phyloP scores from a whole-genome alignment of 192 early-diverging fungal genomes.

The Linnemannia elongata region DNA sequence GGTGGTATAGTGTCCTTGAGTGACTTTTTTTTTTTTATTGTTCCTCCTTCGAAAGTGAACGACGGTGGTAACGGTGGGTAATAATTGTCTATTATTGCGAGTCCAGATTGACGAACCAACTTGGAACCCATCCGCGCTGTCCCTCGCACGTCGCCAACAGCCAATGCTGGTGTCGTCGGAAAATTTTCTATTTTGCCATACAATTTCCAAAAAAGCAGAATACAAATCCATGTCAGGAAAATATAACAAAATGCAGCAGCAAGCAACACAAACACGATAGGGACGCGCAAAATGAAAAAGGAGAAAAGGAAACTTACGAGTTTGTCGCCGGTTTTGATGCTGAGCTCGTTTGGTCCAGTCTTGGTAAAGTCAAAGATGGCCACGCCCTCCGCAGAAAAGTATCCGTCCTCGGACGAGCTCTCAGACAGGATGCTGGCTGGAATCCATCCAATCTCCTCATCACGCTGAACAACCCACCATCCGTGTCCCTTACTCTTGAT shows the following conservation, averaged over 20 bases:
- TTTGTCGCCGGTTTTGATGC: constrained; percentile 67
- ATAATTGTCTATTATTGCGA: not conserved
- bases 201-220: not conserved
- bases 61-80: not conserved
- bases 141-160: constrained; percentile 53
- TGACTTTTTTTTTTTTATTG: not conserved
- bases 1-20: too few species aligned
- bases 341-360: constrained; percentile 64
- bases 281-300: constrained; percentile 32
- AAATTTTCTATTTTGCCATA: constrained; percentile 43
- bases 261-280: not conserved
- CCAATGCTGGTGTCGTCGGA: constrained; percentile 56
- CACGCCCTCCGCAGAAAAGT: constrained; percentile 61
- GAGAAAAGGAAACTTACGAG: constrained; percentile 38
- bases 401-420: constrained; percentile 59
- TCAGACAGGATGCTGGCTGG: constrained; percentile 68
- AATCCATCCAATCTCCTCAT: constrained; percentile 70
- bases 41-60: not conserved
- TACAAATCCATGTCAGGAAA: constrained; percentile 25
- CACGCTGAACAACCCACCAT: constrained; percentile 72
- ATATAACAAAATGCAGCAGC: constrained; percentile 51
- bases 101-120: constrained; percentile 67
- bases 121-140: constrained; percentile 69
- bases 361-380: constrained; percentile 67
- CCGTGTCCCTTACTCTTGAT: constrained; percentile 68